Base-by-base conservation (phyloP, 164 flowering plant genomes). In the Paratinospora sagittata region DNA sequence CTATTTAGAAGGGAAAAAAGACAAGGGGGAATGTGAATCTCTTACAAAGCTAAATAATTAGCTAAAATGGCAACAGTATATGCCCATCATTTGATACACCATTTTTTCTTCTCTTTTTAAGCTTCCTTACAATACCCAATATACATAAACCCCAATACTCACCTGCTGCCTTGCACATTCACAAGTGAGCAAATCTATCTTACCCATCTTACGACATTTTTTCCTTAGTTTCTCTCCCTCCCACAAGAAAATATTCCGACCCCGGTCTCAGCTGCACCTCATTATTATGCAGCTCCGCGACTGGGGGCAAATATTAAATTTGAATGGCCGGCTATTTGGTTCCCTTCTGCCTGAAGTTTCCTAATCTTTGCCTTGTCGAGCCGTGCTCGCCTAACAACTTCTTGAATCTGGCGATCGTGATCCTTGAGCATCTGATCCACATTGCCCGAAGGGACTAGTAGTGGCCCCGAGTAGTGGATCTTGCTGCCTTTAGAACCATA, bases 391-490 rank as follows among this genome's bases (percentile, higher is more conserved):
- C 99, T 81, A 26, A 82, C 90, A 55, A 89, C 99, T 76, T 95
- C 97, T 81, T 92, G 99, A 69, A 95, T 83, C 39, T 92, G 99
- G 65, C 94, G 92, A 70, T 95, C 99, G 61, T 91, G 96, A 52
- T 95, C 98, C 76, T 92, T 91, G 63, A 92, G 80, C 88, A 89
- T 78, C 86, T 95, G 96, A 68, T 95, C 98, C 81, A 90, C 77
- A 66, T 95, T 92, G 64, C 92, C 87, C 30, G 97, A 85, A 4
- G 91, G 91, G 17, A 81, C 92, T 11, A 89, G 43, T 63, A 90
- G 82, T 4, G 99, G 98, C 24, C 99, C 99, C 33, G 99, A 95
- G 78, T 91, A 95, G 73, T 91, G 97, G 49, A 91, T 91, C 67
- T 90, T 95, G 83, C 85, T 86, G 45, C 93, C 96, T 82, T 86